Evolutionary conservation across 2,329 filamentous ascomycete genomes (phyloP), one percentile per base, ranked within the genome.

Genomic region (Hirsutella minnesotensis): DNA sequence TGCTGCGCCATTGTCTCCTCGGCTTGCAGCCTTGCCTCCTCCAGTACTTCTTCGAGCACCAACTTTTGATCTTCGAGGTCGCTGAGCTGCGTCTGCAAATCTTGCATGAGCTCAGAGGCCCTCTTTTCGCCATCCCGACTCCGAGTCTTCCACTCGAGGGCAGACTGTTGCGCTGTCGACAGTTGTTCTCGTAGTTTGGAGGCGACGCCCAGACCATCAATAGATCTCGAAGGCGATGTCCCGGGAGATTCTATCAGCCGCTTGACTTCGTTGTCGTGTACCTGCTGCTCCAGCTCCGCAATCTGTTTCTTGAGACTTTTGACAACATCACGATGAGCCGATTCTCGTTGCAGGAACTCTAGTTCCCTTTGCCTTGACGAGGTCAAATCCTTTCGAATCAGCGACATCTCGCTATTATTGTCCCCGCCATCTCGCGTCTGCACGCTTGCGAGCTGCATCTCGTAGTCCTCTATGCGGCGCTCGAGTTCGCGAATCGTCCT

Each of bases 401-500:
- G 57, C 9, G 75, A 77, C 16, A 84, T 51, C 47, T 83, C 78
- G 47, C 67, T 64, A 47, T 63, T 64, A 16, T 67, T 69, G 24
- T 70, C 66, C 13, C 49, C 52, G 33, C 60, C 60, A 3, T 60
- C 58, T n/a, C 58, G 51, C 4, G 54, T 51, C 16, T 63, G 50
- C 15, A 48, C 48, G 10, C 57, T 53, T n/a, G 60, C 62, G 12
- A 67, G 59, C 46, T 63, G 62, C 21, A 57, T 59, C 44, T 77
- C 69, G 48, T 74, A 72, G 42, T 77, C 72, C 37, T 73, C 66
- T 18, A 83, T 62, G 42, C 74, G 68, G 30, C 69, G 67, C 57
- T 86, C 79, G n/a, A 86, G 69, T 20, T 81, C 75, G 41, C 75
- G 72, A 31, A 82, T 73, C 35, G 74, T 81, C 38, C 74, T 75